Conservation (phyloP, 306 rosid species). For the Lathyrus aphaca region DNA sequence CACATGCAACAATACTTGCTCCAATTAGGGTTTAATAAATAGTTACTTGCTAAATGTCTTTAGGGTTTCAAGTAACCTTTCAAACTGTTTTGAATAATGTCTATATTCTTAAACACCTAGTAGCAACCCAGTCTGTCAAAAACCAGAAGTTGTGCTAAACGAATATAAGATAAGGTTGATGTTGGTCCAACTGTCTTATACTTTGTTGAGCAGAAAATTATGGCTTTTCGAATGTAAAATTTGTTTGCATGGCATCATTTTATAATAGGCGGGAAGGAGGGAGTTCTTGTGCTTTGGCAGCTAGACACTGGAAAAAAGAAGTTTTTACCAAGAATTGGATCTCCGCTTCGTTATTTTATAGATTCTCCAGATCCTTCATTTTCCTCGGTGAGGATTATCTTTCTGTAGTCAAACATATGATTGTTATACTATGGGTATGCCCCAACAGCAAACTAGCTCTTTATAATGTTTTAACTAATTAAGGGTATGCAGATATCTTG, state of each 20-base stretch:
- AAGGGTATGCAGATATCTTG: conserved; percentile 72
- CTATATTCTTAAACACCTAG: neutral
- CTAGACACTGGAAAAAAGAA: conserved; percentile 83
- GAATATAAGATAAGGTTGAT: neutral
- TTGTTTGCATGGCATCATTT: conserved; percentile 44
- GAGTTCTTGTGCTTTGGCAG: conserved; percentile 96
- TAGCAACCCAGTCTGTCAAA: neutral
- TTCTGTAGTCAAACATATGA: conserved; percentile 10
- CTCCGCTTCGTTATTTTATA: conserved; percentile 77
- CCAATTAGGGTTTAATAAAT: neutral
- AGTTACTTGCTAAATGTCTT: neutral
- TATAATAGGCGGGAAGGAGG: conserved; percentile 85
- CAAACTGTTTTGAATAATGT: conserved; percentile 14
- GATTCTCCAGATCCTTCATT: conserved; percentile 84
- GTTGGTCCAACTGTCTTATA: neutral
- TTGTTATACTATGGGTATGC: conserved; percentile 17
- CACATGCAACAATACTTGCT: neutral
- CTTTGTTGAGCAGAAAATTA: conserved; percentile 16
- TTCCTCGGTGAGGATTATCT: conserved; percentile 67
- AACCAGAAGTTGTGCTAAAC: conserved; percentile 24
- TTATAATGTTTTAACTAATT: conserved; percentile 55
- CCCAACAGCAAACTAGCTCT: conserved; percentile 29
- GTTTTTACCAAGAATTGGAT: conserved; percentile 82
- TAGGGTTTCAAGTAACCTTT: conserved; percentile 18
- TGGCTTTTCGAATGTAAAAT: conserved; percentile 3